phyloP scores from a whole-genome alignment of 768 basidiomycete genomes.

The Mycena belliarum region DNA sequence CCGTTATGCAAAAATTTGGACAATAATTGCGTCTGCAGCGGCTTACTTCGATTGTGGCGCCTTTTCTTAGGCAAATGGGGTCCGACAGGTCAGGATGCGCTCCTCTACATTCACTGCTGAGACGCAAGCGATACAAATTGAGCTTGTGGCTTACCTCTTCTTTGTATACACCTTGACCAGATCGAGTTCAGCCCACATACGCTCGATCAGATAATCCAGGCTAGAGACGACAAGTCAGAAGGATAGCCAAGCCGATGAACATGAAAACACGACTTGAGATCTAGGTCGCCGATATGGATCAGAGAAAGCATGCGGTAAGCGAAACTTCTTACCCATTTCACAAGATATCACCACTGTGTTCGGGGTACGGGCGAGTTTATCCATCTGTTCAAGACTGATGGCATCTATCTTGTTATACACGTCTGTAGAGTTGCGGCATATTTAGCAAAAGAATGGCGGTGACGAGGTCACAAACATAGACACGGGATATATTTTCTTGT shows the following conservation, averaged over 20 bases:
- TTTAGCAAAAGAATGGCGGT: not conserved
- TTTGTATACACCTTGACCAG: slow-evolving; percentile 96
- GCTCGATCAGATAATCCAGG: slow-evolving; percentile 71
- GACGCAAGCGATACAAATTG: not conserved
- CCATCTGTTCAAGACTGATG: slow-evolving; percentile 79
- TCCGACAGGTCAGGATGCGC: slow-evolving; percentile 88
- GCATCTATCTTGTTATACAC: slow-evolving; percentile 98
- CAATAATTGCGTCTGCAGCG: not conserved
- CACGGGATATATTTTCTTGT: slow-evolving; percentile 95
- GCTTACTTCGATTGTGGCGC: slow-evolving; percentile 86
- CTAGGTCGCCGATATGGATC: slow-evolving; percentile 22
- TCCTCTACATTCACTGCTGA: slow-evolving; percentile 39
- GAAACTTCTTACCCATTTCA: slow-evolving; percentile 58
- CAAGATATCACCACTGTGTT: slow-evolving; percentile 95
- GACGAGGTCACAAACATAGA: slow-evolving; percentile 58
- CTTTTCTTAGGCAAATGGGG: slow-evolving; percentile 87
- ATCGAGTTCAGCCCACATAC: slow-evolving; percentile 78
- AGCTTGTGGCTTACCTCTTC: slow-evolving; percentile 53
- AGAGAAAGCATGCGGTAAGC: not conserved
- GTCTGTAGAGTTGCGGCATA: slow-evolving; percentile 42
- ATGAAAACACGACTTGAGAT: slow-evolving; percentile 65
- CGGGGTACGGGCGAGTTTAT: slow-evolving; percentile 79
- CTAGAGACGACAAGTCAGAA: slow-evolving; percentile 34
- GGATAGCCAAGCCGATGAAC: not conserved
- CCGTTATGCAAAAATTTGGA: not conserved